Conservation (phyloP, 805 yeast species). For the Ogataea thermomethanolica region DNA sequence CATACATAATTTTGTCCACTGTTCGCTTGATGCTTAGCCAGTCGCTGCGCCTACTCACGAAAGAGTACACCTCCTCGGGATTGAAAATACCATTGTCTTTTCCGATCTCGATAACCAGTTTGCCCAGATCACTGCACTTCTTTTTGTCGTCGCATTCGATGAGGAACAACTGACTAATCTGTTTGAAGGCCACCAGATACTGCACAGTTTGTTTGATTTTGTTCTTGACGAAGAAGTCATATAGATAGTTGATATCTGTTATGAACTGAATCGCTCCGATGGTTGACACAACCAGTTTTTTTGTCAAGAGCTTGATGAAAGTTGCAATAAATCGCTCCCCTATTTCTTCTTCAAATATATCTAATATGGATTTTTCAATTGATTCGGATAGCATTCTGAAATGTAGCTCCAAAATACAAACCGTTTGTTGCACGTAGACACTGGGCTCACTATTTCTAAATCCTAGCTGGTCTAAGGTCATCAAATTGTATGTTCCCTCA, state of each 20-base stretch:
- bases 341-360: slow-evolving; percentile 90
- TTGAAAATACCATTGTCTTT: slow-evolving; percentile 85
- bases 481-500: slow-evolving; percentile 49
- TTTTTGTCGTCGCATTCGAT: slow-evolving; percentile 55
- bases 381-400: slow-evolving; percentile 71
- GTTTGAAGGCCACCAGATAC: slow-evolving; percentile 73
- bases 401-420: slow-evolving; percentile 64
- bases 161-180: slow-evolving; percentile 79
- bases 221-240: slow-evolving; percentile 62
- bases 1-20: slow-evolving; percentile 94
- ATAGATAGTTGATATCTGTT: slow-evolving; percentile 75
- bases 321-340: slow-evolving; percentile 80
- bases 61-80: slow-evolving; percentile 92
- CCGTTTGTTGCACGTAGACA: slow-evolving; percentile 59
- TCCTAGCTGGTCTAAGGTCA: slow-evolving; percentile 17
- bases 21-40: slow-evolving; percentile 74
- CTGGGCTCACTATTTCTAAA: slow-evolving; percentile 39
- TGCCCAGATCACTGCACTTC: slow-evolving; percentile 82
- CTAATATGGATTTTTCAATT: slow-evolving; percentile 83
- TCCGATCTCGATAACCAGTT: slow-evolving; percentile 74
- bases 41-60: slow-evolving; percentile 82
- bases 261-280: slow-evolving; percentile 82
- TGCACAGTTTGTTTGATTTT: slow-evolving; percentile 69
- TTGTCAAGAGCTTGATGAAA: slow-evolving; percentile 72
- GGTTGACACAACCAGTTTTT: slow-evolving; percentile 62